Base-by-base conservation (phyloP, 1,284 basidiomycete species). In the Fomitopsis schrenkii region DNA sequence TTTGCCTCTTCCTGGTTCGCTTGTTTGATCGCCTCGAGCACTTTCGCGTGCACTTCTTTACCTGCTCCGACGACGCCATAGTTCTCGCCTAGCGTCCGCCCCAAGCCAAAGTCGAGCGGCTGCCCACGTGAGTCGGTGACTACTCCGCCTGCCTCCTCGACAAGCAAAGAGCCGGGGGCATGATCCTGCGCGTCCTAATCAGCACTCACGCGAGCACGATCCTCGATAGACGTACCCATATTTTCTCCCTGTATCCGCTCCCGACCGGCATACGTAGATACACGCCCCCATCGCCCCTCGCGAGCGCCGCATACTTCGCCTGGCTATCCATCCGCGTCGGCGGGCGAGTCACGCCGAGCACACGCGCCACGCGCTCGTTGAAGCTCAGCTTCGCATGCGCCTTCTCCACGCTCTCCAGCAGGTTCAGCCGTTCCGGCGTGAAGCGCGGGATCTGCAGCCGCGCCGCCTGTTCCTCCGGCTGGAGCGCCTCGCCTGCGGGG, bases 281-380 rank as follows among this genome's bases (percentile, higher is more conserved):
- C 41, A 90, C 87, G 15, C 90, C 89, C 1, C 95, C 95, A 64
- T 97, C 94, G 0, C 95, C 95, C 46, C 96, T 80, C 2, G 90
- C 87, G 17, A 98, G 85, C 69, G 89, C 90, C 36, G 91, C 89
- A 70, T 99, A 99, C 77, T 99, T 99, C 8, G 95, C 95, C 76
- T 98, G 97, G 73, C 92, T 95, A 75, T 99, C 97, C 95, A 99
- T 98, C 33, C 94, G 83, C n/a, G 90, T 80, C 46, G 93, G 84
- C 19, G 81, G 71, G 36, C 82, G 78, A 10, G 85, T 85, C 62
- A 97, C 85, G 14, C 83, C 83, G 33, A 98, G 80, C 3, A 91
- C 70, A 57, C 83, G 74, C 0, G 92, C 88, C 50, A 97, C 91
- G 10, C 82, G 82, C 46, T 86, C 85, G 72, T 93, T 95, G 70